phyloP scores from a whole-genome alignment of 1,139 yeast species.

The Sugiyamaella pinicola region DNA sequence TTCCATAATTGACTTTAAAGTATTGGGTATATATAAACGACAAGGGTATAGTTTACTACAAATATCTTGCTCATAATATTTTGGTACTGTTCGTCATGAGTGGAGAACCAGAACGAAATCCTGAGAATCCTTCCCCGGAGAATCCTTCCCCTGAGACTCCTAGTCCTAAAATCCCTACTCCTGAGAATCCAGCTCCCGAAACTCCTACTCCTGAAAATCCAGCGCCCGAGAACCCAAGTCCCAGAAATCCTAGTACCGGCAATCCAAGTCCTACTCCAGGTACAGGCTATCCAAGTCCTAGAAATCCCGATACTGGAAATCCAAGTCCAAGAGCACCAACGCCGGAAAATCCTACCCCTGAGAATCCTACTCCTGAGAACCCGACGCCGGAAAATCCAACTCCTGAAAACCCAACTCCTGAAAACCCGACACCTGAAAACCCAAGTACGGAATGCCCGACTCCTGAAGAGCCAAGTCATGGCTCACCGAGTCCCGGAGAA shows the following conservation, averaged over 20 bases:
- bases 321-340: neutral
- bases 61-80: no score
- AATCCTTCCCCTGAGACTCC: conserved; percentile 3
- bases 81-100: no score
- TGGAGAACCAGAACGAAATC: no score
- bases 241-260: neutral
- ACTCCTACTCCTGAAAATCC: conserved; percentile 4
- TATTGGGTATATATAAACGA: neutral
- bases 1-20: conserved; percentile 1
- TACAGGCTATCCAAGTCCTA: neutral
- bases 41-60: no score
- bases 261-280: neutral
- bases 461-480: neutral
- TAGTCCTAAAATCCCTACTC: neutral
- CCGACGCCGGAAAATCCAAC: conserved; percentile 4
- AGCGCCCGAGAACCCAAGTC: neutral
- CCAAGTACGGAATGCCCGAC: neutral
- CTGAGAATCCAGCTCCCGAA: conserved; percentile 1
- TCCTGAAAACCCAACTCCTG: conserved; percentile 6
- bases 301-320: neutral
- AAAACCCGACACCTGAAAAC: neutral
- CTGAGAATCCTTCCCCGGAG: neutral
- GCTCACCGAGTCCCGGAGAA: neutral
- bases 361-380: conserved; percentile 3
- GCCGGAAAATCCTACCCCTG: neutral